These are phyloP conservation scores for Pichia deserticola DNA, from an alignment of 805 yeast genomes.

Conservation along the genomic window DNA sequence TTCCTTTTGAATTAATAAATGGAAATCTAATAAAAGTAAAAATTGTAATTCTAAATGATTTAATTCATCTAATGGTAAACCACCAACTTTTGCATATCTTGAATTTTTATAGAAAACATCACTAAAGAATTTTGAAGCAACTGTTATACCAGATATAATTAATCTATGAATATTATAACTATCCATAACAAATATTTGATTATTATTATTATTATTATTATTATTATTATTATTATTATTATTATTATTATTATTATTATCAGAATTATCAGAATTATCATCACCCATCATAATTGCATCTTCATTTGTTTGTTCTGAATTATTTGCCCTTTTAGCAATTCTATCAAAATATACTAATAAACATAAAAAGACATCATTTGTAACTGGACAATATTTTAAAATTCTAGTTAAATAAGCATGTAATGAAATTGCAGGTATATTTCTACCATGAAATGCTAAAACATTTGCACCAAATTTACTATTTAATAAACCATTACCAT, in stretches of 20 bases:
- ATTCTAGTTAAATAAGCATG: constrained; percentile 87
- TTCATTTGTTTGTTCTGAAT: constrained; percentile 17
- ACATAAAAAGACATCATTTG: constrained; percentile 90
- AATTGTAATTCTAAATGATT: constrained; percentile 91
- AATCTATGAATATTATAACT: constrained; percentile 91
- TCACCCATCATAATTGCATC: constrained; percentile 20
- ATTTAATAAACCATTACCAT: constrained; percentile 17
- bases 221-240: constrained; percentile 7
- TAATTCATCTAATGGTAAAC: constrained; percentile 85
- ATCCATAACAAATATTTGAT: constrained; percentile 88
- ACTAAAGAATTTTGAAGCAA: constrained; percentile 88
- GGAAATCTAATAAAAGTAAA: constrained; percentile 74
- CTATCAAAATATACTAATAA: constrained; percentile 90
- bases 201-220: no score
- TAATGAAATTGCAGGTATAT: constrained; percentile 89
- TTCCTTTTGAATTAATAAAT: constrained; percentile 78
- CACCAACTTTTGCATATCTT: constrained; percentile 93
- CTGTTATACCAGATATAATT: constrained; percentile 91
- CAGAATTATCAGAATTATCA: constrained; percentile 1
- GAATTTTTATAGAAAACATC: constrained; percentile 93
- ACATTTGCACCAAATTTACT: constrained; percentile 59
- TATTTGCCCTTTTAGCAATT: constrained; percentile 77
- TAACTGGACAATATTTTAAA: constrained; percentile 95
- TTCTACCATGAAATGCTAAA: constrained; percentile 90
- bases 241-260: not conserved